Base-by-base conservation (phyloP, 1,139 yeast species). In the Pichia sp. region DNA sequence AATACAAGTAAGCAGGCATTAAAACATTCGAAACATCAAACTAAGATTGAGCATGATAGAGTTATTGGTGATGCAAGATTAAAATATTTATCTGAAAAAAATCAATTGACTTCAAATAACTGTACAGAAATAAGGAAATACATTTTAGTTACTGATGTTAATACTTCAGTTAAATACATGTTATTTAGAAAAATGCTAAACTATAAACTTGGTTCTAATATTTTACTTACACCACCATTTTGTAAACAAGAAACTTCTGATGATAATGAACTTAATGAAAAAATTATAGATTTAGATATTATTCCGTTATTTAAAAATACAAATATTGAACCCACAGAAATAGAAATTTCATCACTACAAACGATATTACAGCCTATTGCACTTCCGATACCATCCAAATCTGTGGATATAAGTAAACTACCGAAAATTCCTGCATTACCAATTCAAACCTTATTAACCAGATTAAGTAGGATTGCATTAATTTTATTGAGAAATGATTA, bases 41-140 rank as follows among this genome's bases (percentile, higher is more conserved):
- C 60, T 39, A 51, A 60, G 49, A 35, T 60, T 45, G 45, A 65
- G 51, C 47, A 60, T 49, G 52, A 51, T 49, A 31, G 59, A 51
- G 39, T 57, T 53, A 47, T 62, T 53, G 55, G 65, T 49, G 59
- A 64, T 43, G 59, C 57, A 51, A 29, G 70, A 58, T 53, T 63
- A 43, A 44, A 56, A 46, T 51, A 65, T 51, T 45, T 63, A 39
- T 45, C 62, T 40, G 35, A 51, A 45, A 50, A 57, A 54, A 16
- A 43, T 43, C 14, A 56, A 46, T 27, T 63, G 10, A 53, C 70
- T 28, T 55, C 57, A 34, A 60, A 68, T 6, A 67, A 70, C 13
- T 42, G 62, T 14, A 45, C 52, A 8, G 70, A 66, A 42, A 52
- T 70, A 47, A 63, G 61, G 43, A 69, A 64, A 47, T 53, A 69